Evolutionary conservation across 2,329 filamentous ascomycete species (phyloP), one percentile per base, ranked within the genome.

Genomic region (Colletotrichum chrysophilum): DNA sequence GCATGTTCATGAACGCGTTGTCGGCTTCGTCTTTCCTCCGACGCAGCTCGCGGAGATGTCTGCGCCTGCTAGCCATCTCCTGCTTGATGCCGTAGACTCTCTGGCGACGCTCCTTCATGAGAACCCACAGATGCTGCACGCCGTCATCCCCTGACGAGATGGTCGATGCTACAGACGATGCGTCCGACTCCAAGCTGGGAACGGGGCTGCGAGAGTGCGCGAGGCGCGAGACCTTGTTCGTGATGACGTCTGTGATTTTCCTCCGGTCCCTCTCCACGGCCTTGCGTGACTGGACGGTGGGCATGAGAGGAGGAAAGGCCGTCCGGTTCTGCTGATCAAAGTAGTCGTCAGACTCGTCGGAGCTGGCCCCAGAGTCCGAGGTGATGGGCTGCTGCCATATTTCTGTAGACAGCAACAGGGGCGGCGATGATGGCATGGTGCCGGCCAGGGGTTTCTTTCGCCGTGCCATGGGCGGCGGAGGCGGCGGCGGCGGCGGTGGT

Each of bases 1-100:
- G 76, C 18, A 84, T 77, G 32, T 81, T 80, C 85, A 87, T 86
- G 61, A 87, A 85, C 2, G 80, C 80, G 76, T 87, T 86, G 65
- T 87, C 86, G 7, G 84, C 81, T 30, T 82, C 80, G 52, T 85
- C 82, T 67, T 82, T 84, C 28, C 76, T 78, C 21, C 77, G 81
- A 2, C 85, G 83, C 21, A 85, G 70, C 6, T 81, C 75, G 55
- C 80, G 79, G 48, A 87, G 66, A 43, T 80, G 78, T 38, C 79
- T 82, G 36, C 85, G 81, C 65, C 80, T 82, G 18, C 71, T 70
- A 5, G 82, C 78, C 83, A 86, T 87, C 16, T 81, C 74, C 4
- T 66, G 66, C 66, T 82, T 84, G 28, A 83, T 81, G 1, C 79
- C 79, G 30, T 79, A 78, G 14, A 85, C 28, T 32, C 78, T 81